Evolutionary conservation across 768 basidiomycete species (phyloP), one percentile per base, ranked within the genome.

Genomic region (Russula emetica): DNA sequence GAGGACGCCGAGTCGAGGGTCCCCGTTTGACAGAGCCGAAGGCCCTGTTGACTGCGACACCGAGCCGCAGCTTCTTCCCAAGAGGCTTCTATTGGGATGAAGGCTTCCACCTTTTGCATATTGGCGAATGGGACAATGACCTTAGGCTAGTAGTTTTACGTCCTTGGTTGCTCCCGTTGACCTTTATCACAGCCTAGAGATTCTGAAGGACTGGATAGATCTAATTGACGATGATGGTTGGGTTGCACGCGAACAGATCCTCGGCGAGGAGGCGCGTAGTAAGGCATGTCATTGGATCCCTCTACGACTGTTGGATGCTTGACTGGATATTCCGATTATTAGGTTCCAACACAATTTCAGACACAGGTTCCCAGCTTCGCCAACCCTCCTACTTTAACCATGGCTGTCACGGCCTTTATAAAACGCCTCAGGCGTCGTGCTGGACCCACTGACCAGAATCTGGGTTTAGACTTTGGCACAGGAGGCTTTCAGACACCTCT

Each of bases 21-120:
- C 81, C 89, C 18, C 81, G 75, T 60, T 70, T 93, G 64, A 91
- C 88, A 5, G 87, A 89, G 38, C 87, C 91, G 8, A 85, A 79
- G 63, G 83, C 85, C 22, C 76, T 98, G 22, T 75, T 97, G 67
- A 96, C 95, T 9, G 94, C 92, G 1, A 98, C 96, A 0, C 95
- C 95, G 5, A 96, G 94, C 71, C 82, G 96, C 40, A 94, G 93
- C 69, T 98, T 98, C 79, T 98, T 98, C 79, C 95, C 95, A 0
- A 81, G 95, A 73, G 95, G 95, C 20, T 98, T 98, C 76, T 98
- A 98, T 74, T 98, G 95, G 95, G 95, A 98, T 74, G 95, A 98
- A 75, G 95, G 95, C 1, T 98, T 98, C 79, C 95, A 98, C 75
- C 76, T 98, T 34, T 75, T 94, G 38, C 87, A 95, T 68, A 91